A percentile compares a stretch with the other conserved stretches of the same genome.
phyloP scores from a whole-genome alignment of 805 yeast genomes.

The Wickerhamomyces ciferrii region DNA sequence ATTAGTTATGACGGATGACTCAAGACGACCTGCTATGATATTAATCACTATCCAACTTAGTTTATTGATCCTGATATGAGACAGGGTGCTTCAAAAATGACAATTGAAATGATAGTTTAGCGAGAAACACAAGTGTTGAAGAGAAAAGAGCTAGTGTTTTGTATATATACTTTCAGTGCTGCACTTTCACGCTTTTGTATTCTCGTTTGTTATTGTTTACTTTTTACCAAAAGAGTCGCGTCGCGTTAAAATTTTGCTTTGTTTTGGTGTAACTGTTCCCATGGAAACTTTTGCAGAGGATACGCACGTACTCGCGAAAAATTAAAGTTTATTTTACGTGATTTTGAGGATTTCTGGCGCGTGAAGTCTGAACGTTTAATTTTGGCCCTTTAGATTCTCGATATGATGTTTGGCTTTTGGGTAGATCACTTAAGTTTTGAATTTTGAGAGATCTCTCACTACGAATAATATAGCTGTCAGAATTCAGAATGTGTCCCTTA shows the following conservation, averaged over 20 bases:
- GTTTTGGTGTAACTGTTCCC: not conserved
- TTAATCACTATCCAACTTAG: not conserved
- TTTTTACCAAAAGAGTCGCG: not conserved
- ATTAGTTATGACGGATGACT: not conserved
- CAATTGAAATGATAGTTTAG: not conserved
- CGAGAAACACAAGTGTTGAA: not conserved
- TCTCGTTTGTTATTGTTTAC: constrained; percentile 3
- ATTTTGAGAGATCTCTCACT: too few relatives aligned
- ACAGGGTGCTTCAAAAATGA: not conserved
- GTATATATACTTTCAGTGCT: not conserved
- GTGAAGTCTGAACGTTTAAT: too few relatives aligned
- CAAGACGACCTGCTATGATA: not conserved
- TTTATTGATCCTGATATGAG: not conserved
- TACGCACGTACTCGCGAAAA: not conserved
- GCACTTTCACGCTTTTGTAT: not conserved
- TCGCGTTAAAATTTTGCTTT: not conserved
- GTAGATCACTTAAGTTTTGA: too few relatives aligned
- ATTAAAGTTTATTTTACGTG: not conserved
- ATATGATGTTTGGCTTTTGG: not conserved
- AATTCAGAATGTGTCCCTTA: not conserved
- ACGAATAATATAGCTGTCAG: not conserved
- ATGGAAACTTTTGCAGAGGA: not conserved
- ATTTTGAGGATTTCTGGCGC: not conserved
- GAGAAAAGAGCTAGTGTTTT: not conserved
- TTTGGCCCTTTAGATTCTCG: not conserved